Evolutionary conservation across 176 grass and related monocot species (phyloP).

Genomic region (Raddia distichophylla): DNA sequence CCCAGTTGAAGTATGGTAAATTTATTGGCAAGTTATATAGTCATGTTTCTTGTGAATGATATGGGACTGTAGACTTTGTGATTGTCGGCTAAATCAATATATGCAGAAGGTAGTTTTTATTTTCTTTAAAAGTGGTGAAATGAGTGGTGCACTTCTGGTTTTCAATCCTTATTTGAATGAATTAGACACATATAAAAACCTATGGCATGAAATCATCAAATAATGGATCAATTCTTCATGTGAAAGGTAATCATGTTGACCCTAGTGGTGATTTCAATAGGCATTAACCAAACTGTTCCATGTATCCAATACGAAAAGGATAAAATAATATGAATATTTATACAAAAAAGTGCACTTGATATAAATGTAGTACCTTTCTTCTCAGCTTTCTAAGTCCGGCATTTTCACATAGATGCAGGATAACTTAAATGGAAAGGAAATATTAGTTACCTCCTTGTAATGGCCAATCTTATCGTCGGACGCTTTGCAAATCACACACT

Average conservation of each 20-base stretch:
- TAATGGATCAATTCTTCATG: not conserved
- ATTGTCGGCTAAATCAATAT: constrained; percentile 13
- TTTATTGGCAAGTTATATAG: constrained; percentile 32
- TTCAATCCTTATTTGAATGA: constrained; percentile 18
- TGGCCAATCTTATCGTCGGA: constrained; percentile 73
- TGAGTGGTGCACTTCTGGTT: not conserved
- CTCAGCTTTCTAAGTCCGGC: not conserved
- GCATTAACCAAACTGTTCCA: constrained; percentile 9
- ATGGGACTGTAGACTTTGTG: not conserved
- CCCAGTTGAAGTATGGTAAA: constrained; percentile 5
- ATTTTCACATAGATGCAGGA: constrained; percentile 28
- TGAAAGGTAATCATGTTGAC: not conserved
- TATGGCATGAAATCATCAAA: constrained; percentile 8
- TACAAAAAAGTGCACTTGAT: constrained; percentile 3
- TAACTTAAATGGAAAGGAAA: constrained; percentile 41
- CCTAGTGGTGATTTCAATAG: constrained; percentile 3
- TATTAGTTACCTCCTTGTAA: constrained; percentile 71
- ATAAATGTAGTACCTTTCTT: constrained; percentile 36
- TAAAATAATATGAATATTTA: not conserved
- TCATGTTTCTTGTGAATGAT: constrained; percentile 23
- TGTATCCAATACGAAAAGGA: not conserved
- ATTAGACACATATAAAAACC: not conserved
- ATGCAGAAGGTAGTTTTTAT: constrained; percentile 1
- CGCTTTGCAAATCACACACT: constrained; percentile 63
- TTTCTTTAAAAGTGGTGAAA: constrained; percentile 17